Conservation (phyloP, 768 basidiomycete species). For the Terana coerulea region DNA sequence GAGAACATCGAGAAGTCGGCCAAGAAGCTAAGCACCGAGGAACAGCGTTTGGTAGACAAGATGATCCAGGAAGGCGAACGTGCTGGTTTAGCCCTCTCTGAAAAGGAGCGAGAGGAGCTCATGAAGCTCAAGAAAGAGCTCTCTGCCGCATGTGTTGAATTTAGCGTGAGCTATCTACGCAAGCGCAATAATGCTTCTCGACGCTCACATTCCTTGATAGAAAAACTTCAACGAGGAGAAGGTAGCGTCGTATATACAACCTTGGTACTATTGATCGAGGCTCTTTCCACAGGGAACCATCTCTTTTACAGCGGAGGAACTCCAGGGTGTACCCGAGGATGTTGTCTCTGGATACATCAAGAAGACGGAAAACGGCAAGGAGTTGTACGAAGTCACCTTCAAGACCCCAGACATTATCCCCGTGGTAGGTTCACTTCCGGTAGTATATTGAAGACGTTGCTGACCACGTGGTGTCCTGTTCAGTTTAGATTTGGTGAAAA, state of each 20-base stretch:
- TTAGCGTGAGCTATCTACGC: conserved; percentile 50
- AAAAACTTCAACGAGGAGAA: conserved; percentile 92
- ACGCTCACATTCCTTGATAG: conserved; percentile 28
- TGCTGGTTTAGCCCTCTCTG: conserved; percentile 72
- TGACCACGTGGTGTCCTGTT: too few species aligned
- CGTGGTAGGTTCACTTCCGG: too few species aligned
- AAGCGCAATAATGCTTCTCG: not conserved
- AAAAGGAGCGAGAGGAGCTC: conserved; percentile 53
- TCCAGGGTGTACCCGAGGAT: conserved; percentile 76
- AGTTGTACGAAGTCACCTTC: conserved; percentile 69
- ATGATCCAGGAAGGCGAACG: conserved; percentile 78
- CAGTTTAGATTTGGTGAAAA: conserved; percentile 80
- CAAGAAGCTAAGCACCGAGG: conserved; percentile 55
- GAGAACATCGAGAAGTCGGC: conserved; percentile 63
- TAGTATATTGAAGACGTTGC: too few species aligned
- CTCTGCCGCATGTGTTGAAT: conserved; percentile 69
- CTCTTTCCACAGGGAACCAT: conserved; percentile 60
- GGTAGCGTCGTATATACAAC: conserved; percentile 32
- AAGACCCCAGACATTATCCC: conserved; percentile 83
- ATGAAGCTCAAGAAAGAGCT: conserved; percentile 69
- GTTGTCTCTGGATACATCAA: conserved; percentile 75
- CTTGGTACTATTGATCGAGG: not conserved
- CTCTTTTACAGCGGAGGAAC: conserved; percentile 65
- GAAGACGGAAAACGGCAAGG: conserved; percentile 52
- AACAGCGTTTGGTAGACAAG: conserved; percentile 76